Percentiles rank a stretch among this genome's conserved stretches.
phyloP scores from a whole-genome alignment of 345 rosid species.

The Populus deltoides region DNA sequence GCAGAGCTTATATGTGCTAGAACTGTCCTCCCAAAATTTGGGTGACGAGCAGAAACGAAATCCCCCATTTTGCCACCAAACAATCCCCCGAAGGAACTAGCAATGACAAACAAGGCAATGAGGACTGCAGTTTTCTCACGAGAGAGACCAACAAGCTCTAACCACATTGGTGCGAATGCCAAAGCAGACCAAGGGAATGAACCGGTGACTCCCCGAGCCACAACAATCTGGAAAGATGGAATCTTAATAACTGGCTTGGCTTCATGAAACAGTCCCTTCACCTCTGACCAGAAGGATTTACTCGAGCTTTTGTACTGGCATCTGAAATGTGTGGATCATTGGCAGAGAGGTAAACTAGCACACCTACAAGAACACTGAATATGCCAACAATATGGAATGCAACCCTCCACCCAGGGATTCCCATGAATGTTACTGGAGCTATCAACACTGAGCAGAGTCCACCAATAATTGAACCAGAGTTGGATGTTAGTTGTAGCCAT shows the following conservation, averaged over 20 bases:
- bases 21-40: slow-evolving; percentile 78
- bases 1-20: slow-evolving; percentile 88
- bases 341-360: slow-evolving; percentile 63
- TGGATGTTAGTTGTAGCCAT: slow-evolving; percentile 80
- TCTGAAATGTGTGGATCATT: slow-evolving; percentile 62
- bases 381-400: slow-evolving; percentile 79
- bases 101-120: slow-evolving; percentile 55
- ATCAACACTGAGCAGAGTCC: slow-evolving; percentile 65
- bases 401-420: slow-evolving; percentile 86
- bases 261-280: slow-evolving; percentile 56
- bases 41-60: slow-evolving; percentile 53
- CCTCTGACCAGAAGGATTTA: slow-evolving; percentile 51
- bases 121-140: slow-evolving; percentile 65
- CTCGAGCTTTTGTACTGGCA: slow-evolving; percentile 23
- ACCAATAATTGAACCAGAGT: slow-evolving; percentile 71
- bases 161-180: slow-evolving; percentile 88
- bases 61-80: slow-evolving; percentile 91
- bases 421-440: slow-evolving; percentile 68
- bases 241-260: slow-evolving; percentile 55
- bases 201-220: slow-evolving; percentile 82
- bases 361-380: slow-evolving; percentile 64
- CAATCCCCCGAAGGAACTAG: slow-evolving; percentile 77
- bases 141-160: slow-evolving; percentile 86
- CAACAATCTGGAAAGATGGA: slow-evolving; percentile 80
- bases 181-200: slow-evolving; percentile 93